Evolutionary conservation across 805 yeast genomes (phyloP).

Genomic region (Lachancea lanzarotensis): DNA sequence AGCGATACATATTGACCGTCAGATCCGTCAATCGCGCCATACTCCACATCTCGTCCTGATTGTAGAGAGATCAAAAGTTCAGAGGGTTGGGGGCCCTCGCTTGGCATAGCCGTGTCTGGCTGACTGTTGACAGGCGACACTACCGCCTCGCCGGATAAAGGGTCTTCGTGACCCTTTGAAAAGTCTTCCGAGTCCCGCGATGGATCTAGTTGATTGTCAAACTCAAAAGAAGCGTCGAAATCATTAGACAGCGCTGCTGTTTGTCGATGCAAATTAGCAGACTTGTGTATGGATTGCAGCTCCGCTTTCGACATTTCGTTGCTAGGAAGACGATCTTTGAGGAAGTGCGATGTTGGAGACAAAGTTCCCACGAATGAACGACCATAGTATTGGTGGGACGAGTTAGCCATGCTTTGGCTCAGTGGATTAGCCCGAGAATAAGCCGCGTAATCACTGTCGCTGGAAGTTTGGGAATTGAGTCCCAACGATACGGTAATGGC

Average conservation of each 20-base stretch:
- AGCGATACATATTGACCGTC: slow-evolving; percentile 6
- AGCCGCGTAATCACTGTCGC: not conserved
- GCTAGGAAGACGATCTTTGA: slow-evolving; percentile 1
- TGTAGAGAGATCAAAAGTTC: not conserved
- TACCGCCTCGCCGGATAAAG: not conserved
- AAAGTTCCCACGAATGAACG: slow-evolving; percentile 28
- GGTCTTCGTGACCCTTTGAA: not conserved
- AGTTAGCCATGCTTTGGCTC: not conserved
- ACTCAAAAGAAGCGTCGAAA: slow-evolving; percentile 15
- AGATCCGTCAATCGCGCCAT: slow-evolving; percentile 1
- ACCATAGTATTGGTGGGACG: slow-evolving; percentile 18
- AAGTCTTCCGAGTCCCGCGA: not conserved
- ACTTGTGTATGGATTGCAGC: slow-evolving; percentile 20
- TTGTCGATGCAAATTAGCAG: slow-evolving; percentile 27
- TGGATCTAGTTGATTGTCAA: slow-evolving; percentile 2
- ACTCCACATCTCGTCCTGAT: slow-evolving; percentile 3
- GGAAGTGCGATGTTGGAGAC: slow-evolving; percentile 14
- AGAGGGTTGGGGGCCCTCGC: not conserved
- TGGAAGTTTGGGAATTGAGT: slow-evolving; percentile 16
- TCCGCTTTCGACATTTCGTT: slow-evolving; percentile 2
- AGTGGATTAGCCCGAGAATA: slow-evolving; percentile 2
- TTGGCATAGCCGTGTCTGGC: not conserved
- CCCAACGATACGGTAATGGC: slow-evolving; percentile 31
- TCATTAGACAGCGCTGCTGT: slow-evolving; percentile 31
- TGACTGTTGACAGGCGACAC: slow-evolving; percentile 2